Evolutionary conservation across 345 rosid genomes (phyloP).

Genomic region (Salix viminalis): DNA sequence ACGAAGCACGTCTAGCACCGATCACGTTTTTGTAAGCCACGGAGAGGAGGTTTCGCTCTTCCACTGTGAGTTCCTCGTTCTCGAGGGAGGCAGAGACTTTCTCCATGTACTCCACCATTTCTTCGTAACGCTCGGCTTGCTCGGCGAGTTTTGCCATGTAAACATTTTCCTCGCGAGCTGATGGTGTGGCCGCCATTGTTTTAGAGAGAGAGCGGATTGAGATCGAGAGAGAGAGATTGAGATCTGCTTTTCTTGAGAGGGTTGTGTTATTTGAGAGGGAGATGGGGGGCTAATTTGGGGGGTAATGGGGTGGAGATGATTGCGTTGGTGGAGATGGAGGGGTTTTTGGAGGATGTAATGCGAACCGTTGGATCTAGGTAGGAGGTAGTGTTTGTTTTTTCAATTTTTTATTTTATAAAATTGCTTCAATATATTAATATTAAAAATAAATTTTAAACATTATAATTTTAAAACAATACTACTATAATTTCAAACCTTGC

Average conservation of each 20-base stretch:
- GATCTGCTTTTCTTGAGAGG: constrained; percentile 13
- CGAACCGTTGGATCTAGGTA: constrained; percentile 40
- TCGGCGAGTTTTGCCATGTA: constrained; percentile 96
- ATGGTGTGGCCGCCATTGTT: constrained; percentile 39
- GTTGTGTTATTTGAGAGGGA: background rate
- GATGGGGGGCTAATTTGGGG: constrained; percentile 25
- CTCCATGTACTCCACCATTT: constrained; percentile 94
- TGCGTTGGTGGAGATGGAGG: constrained; percentile 39
- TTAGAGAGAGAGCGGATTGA: background rate
- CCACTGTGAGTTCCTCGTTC: constrained; percentile 66
- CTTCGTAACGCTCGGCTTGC: constrained; percentile 94
- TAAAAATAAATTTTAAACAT: no score
- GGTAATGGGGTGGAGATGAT: constrained; percentile 39
- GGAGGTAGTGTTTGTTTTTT: no score
- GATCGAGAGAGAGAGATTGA: background rate
- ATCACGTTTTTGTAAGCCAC: constrained; percentile 97
- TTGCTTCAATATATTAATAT: no score
- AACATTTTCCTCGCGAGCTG: constrained; percentile 69
- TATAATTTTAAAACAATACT: no score
- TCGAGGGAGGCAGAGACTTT: constrained; percentile 58
- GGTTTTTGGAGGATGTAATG: constrained; percentile 22
- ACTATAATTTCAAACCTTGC: no score
- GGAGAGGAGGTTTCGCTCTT: constrained; percentile 91
- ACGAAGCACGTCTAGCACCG: constrained; percentile 88
- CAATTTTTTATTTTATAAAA: no score